These are phyloP conservation scores for Rhynchospora tenuis DNA, from an alignment of 176 grass and related monocot genomes.

Conservation along the genomic window DNA sequence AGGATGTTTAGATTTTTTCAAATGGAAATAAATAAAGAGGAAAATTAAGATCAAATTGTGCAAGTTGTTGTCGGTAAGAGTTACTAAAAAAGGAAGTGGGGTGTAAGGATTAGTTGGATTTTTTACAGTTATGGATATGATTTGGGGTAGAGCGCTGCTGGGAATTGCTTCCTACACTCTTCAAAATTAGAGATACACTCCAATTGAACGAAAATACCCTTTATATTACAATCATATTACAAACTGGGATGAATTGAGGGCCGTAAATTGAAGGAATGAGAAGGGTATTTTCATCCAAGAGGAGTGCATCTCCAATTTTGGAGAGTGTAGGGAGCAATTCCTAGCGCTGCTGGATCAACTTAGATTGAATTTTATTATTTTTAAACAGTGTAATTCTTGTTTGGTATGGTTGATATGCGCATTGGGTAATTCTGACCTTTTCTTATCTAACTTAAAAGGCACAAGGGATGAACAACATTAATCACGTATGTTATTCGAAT, in stretches of 20 bases:
- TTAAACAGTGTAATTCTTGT: too few species aligned
- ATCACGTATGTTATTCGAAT: background rate
- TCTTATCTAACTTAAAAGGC: background rate
- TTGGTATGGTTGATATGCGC: background rate
- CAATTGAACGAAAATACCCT: too few species aligned
- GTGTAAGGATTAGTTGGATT: slow-evolving; percentile 1
- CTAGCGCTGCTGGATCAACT: too few species aligned
- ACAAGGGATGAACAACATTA: background rate
- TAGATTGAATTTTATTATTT: too few species aligned
- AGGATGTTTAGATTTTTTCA: background rate
- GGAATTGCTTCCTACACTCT: too few species aligned
- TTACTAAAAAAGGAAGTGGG: background rate
- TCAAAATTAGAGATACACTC: too few species aligned
- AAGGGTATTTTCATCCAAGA: too few species aligned
- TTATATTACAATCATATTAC: too few species aligned
- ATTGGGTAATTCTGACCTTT: background rate
- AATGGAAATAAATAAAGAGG: background rate
- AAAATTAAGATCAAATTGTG: slow-evolving; percentile 14
- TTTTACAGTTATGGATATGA: slow-evolving; percentile 1
- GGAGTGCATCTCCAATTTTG: too few species aligned
- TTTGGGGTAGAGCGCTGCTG: background rate
- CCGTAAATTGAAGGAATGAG: too few species aligned
- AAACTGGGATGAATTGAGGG: too few species aligned
- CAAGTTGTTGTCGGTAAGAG: slow-evolving; percentile 19
- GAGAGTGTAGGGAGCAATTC: too few species aligned